Conservation (phyloP, 345 rosid species). For the Citrus cavaleriei region DNA sequence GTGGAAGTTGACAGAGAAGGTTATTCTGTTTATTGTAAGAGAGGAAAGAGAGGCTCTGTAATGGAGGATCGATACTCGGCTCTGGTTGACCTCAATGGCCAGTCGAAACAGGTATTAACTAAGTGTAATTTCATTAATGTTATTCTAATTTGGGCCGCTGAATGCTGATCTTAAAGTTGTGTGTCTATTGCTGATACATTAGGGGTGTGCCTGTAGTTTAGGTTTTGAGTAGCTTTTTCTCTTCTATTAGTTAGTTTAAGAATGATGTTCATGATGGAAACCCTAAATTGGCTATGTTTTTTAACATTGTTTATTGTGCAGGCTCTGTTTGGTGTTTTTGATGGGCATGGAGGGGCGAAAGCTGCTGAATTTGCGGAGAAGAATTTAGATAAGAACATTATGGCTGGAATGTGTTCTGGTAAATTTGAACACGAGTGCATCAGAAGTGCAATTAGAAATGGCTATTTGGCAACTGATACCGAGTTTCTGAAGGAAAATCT, state of each 20-base stretch:
- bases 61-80: slow-evolving; percentile 50
- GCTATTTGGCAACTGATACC: slow-evolving; percentile 58
- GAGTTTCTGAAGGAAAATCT: slow-evolving; percentile 52
- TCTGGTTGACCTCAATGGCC: slow-evolving; percentile 20
- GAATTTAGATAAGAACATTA: slow-evolving; percentile 57
- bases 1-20: slow-evolving; percentile 33
- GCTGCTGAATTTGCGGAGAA: slow-evolving; percentile 81
- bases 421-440: slow-evolving; percentile 30
- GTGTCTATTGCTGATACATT: not conserved
- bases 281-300: not conserved
- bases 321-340: slow-evolving; percentile 85
- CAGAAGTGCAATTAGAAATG: slow-evolving; percentile 49
- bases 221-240: not conserved
- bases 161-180: too few relatives aligned
- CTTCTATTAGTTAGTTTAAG: not conserved
- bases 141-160: too few relatives aligned
- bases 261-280: not conserved
- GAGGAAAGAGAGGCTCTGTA: slow-evolving; percentile 34
- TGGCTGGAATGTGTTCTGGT: slow-evolving; percentile 26
- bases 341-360: slow-evolving; percentile 84
- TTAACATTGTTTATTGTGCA: slow-evolving; percentile 11
- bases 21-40: slow-evolving; percentile 43
- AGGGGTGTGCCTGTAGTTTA: not conserved
- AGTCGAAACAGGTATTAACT: slow-evolving; percentile 28
- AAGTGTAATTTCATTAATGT: not conserved